A percentile compares a stretch with the other conserved stretches of the same genome.
Evolutionary conservation across 768 basidiomycete genomes (phyloP).

Genomic region (Pilatotrama ljubarskyi): DNA sequence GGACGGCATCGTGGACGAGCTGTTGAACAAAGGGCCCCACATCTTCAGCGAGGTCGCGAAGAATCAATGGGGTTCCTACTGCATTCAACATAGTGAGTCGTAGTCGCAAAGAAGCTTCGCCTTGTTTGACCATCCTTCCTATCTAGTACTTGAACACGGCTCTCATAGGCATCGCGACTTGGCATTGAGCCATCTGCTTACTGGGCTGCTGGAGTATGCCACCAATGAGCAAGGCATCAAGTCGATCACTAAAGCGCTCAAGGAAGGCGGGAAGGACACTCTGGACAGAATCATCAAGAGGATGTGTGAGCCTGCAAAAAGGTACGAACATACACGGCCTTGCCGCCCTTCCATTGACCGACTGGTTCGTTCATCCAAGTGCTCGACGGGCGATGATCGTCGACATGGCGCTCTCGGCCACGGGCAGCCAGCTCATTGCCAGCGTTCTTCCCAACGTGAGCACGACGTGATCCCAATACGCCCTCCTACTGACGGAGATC

Average conservation of each 20-base stretch:
- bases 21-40: slow-evolving; percentile 68
- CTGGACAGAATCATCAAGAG: slow-evolving; percentile 72
- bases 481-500: slow-evolving; percentile 1
- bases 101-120: neutral
- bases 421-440: slow-evolving; percentile 84
- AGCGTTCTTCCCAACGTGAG: slow-evolving; percentile 75
- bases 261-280: slow-evolving; percentile 79
- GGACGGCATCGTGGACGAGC: slow-evolving; percentile 80
- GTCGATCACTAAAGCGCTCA: slow-evolving; percentile 82
- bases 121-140: neutral
- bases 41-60: slow-evolving; percentile 78
- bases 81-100: slow-evolving; percentile 77
- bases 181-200: slow-evolving; percentile 76
- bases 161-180: slow-evolving; percentile 71
- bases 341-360: neutral
- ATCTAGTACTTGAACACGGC: slow-evolving; percentile 79
- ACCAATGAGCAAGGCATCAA: slow-evolving; percentile 87
- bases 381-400: slow-evolving; percentile 84
- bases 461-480: neutral
- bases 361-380: slow-evolving; percentile 31
- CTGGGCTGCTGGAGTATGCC: slow-evolving; percentile 75
- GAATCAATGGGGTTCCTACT: slow-evolving; percentile 90
- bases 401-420: slow-evolving; percentile 79
- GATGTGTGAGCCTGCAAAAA: slow-evolving; percentile 86
- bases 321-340: slow-evolving; percentile 41